These are phyloP conservation scores for Coemansia sp. DNA, from an alignment of 192 early-diverging fungal species.

Conservation along the genomic window DNA sequence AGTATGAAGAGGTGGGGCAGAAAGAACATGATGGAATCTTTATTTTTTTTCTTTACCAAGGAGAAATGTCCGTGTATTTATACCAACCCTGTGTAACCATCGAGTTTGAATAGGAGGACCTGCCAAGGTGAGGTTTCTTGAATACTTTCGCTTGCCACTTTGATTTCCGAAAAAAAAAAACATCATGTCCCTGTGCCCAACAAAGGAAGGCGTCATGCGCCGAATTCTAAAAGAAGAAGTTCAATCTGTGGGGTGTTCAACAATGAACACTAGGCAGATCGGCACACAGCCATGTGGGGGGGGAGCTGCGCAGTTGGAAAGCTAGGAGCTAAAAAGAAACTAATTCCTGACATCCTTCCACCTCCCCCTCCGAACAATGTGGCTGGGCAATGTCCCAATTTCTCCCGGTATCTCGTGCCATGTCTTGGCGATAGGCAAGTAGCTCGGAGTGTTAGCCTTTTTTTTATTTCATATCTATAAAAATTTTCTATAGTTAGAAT, in stretches of 20 bases:
- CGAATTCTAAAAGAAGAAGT: slow-evolving; percentile 3
- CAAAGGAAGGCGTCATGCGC: background rate
- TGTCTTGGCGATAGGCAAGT: background rate
- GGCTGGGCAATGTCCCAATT: background rate
- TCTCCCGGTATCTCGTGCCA: background rate
- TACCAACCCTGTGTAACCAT: background rate
- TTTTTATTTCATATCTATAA: background rate
- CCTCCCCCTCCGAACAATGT: too few relatives aligned
- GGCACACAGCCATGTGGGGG: background rate
- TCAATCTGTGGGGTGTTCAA: background rate
- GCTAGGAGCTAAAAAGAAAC: background rate
- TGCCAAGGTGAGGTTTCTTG: background rate
- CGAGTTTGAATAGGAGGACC: background rate
- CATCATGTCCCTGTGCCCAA: background rate
- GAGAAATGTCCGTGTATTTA: background rate
- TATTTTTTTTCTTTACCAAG: background rate
- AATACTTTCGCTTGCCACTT: too few relatives aligned
- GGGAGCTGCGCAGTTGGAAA: background rate
- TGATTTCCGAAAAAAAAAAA: too few relatives aligned
- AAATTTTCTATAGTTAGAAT: background rate
- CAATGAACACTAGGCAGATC: background rate
- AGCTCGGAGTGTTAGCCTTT: background rate
- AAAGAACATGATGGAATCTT: background rate
- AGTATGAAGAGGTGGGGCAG: background rate
- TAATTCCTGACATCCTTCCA: background rate